Evolutionary conservation across 2,329 filamentous ascomycete genomes (phyloP), one percentile per base, ranked within the genome.

Genomic region (Diaporthe citri): DNA sequence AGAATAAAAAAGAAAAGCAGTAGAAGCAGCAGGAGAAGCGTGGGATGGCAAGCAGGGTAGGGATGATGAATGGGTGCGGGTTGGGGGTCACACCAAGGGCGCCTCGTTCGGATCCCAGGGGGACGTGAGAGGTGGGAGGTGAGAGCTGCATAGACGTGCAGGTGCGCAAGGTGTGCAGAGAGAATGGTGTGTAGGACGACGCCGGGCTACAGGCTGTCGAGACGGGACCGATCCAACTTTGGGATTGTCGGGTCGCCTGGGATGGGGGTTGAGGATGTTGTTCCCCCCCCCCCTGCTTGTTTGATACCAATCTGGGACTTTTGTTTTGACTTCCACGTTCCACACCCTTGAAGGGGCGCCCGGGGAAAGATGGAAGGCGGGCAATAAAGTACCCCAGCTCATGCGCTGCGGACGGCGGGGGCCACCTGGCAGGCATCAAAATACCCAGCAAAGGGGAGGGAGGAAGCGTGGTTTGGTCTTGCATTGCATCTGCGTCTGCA

Each of bases 11-110:
- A 20, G 22, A 46, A 25, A 31, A 51, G 28, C 31, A 36, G 62
- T 10, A 48, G 31, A 4, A 36, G 46, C 31, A 52, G 46, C 31
- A 25, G 46, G 31, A 51, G 52, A 46, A 57, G 69, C 70, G 72
- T 66, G 72, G 75, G 74, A 76, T 70, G 72, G 71, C 71, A 59
- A 72, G 72, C 73, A 62, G 51, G 28, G 43, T 43, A 59, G 67
- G 48, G 74, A 67, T 28, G 74, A 67, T 66, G 41, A 62, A 22
- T 72, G 48, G n/a, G 55, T 34, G 48, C 43, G 52, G 56, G 31
- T 48, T 57, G 72, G 55, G 41, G 64, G 72, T 71, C 55, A 56
- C 36, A 59, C 72, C 55, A 52, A 52, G 25, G 43, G 8, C 48
- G 57, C 43, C 57, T 55, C 46, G 46, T 55, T 55, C 22, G 34